Evolutionary conservation across 2,329 filamentous ascomycete genomes (phyloP).

Genomic region (Paraconiothyrium sp.): DNA sequence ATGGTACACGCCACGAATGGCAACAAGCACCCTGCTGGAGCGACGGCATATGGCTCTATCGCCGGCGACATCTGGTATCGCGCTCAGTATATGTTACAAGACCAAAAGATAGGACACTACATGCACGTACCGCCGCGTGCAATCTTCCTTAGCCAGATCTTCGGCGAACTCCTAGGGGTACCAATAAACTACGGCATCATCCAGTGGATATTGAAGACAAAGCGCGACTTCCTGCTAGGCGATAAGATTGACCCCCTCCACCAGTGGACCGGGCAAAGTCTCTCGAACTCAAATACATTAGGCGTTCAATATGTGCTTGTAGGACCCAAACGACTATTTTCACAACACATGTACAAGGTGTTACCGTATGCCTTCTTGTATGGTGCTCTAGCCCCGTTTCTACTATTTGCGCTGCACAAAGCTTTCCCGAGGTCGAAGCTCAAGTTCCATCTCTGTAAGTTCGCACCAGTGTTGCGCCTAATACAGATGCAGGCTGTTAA

Average conservation of each 20-base stretch:
- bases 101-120: slow-evolving; percentile 72
- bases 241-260: slow-evolving; percentile 62
- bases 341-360: slow-evolving; percentile 57
- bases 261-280: slow-evolving; percentile 68
- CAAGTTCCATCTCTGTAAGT: slow-evolving; percentile 60
- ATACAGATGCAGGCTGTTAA: background rate
- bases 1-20: slow-evolving; percentile 60
- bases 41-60: slow-evolving; percentile 66
- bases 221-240: slow-evolving; percentile 65
- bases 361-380: slow-evolving; percentile 65
- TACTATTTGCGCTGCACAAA: slow-evolving; percentile 63
- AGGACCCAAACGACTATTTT: slow-evolving; percentile 62
- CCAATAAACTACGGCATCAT: slow-evolving; percentile 70
- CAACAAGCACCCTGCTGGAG: slow-evolving; percentile 67
- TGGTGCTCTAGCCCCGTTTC: slow-evolving; percentile 57
- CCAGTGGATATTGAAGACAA: slow-evolving; percentile 67
- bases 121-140: slow-evolving; percentile 68
- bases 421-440: slow-evolving; percentile 62
- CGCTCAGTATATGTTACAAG: slow-evolving; percentile 62
- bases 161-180: slow-evolving; percentile 67
- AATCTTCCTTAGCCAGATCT: slow-evolving; percentile 70
- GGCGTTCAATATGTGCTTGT: slow-evolving; percentile 70
- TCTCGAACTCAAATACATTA: slow-evolving; percentile 63
- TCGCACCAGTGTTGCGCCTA: background rate
- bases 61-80: slow-evolving; percentile 67